phyloP scores from a whole-genome alignment of 2,329 filamentous ascomycete genomes.

The Penicillium sp. region DNA sequence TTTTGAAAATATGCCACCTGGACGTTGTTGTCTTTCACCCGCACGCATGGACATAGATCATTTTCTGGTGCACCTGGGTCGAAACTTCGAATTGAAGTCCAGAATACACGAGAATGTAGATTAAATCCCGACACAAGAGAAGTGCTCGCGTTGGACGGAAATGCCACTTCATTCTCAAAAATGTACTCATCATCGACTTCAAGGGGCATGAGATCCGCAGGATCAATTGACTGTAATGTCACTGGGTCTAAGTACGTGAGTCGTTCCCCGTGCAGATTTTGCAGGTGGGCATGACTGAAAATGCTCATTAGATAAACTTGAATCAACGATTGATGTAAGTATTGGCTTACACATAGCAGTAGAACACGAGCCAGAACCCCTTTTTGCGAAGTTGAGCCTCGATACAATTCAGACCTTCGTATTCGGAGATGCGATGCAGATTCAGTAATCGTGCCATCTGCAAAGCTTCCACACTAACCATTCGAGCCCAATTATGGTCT shows the following conservation, averaged over 20 bases:
- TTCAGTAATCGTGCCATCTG: constrained; percentile 38
- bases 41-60: constrained; percentile 15
- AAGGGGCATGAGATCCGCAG: constrained; percentile 37
- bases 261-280: constrained; percentile 27
- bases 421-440: constrained; percentile 37
- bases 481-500: constrained; percentile 40
- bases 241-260: constrained; percentile 35
- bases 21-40: constrained; percentile 1
- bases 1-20: constrained; percentile 27
- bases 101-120: constrained; percentile 34
- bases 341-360: constrained; percentile 29
- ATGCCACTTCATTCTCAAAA: constrained; percentile 21
- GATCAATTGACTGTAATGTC: constrained; percentile 34
- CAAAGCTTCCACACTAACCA: constrained; percentile 42
- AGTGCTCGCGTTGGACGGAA: constrained; percentile 5
- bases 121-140: constrained; percentile 36
- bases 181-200: constrained; percentile 40
- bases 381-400: constrained; percentile 44
- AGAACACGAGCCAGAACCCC: constrained; percentile 44
- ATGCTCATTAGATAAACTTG: neutral
- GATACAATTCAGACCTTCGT: constrained; percentile 36
- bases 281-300: constrained; percentile 23
- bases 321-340: neutral
- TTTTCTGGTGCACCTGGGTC: neutral
- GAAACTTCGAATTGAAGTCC: constrained; percentile 14